Percentiles rank a stretch among this genome's conserved stretches.
Conservation (phyloP, 768 basidiomycete genomes). For the Naganishia randhawae region DNA sequence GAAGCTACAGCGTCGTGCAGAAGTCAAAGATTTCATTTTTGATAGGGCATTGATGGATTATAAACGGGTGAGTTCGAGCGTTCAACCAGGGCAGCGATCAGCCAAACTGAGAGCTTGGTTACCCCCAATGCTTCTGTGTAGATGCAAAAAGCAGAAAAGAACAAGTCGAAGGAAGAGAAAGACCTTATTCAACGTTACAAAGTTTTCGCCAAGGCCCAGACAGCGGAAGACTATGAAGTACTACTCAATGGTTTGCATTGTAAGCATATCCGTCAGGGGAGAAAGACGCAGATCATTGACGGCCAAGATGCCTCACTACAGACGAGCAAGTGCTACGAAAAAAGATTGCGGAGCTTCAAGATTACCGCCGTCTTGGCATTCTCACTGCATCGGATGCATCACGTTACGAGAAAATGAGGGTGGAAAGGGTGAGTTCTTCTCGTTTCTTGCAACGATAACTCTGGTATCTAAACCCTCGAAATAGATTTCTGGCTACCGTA, state of each 20-base stretch:
- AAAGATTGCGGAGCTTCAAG: constrained; percentile 84
- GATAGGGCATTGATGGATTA: constrained; percentile 87
- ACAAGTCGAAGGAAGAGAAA: constrained; percentile 81
- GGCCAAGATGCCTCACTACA: constrained; percentile 47
- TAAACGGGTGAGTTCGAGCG: constrained; percentile 69
- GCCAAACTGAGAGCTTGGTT: background rate
- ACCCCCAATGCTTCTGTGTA: constrained; percentile 45
- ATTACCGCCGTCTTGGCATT: constrained; percentile 80
- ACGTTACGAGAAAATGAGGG: constrained; percentile 72
- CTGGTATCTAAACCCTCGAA: background rate
- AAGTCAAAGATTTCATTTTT: constrained; percentile 83
- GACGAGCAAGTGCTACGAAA: constrained; percentile 85
- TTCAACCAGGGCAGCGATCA: background rate
- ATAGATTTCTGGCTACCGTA: constrained; percentile 5
- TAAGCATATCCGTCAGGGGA: constrained; percentile 53
- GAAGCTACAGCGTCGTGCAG: constrained; percentile 75
- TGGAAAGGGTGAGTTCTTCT: constrained; percentile 62
- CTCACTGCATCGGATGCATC: constrained; percentile 83
- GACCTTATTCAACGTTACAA: constrained; percentile 84
- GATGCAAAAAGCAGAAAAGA: constrained; percentile 90
- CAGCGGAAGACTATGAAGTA: constrained; percentile 82
- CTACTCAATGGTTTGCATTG: constrained; percentile 86
- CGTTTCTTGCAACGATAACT: background rate
- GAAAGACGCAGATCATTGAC: background rate
- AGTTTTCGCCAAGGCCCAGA: constrained; percentile 85